Conservation (phyloP, 495 filamentous ascomycete genomes). For the Penicillium malachiteum region DNA sequence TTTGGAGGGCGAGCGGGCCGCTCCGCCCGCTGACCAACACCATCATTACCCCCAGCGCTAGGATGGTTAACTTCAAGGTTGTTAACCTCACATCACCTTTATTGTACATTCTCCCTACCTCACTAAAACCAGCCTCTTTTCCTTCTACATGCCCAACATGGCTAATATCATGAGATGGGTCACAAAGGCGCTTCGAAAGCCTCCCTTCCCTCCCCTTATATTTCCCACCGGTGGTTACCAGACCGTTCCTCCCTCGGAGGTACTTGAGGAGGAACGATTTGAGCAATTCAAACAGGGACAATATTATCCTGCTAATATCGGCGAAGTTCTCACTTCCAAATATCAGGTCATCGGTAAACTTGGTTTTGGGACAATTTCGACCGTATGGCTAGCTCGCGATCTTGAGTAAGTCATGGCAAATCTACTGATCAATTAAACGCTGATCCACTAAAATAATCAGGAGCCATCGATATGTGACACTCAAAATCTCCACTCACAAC, state of each 20-base stretch:
- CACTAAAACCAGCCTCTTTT: not conserved
- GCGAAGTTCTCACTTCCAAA: slow-evolving; percentile 45
- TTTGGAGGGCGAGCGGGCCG: too few species aligned
- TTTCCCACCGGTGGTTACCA: slow-evolving; percentile 25
- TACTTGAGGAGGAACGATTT: slow-evolving; percentile 49
- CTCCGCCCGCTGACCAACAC: too few species aligned
- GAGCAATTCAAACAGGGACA: slow-evolving; percentile 39
- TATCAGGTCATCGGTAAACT: slow-evolving; percentile 59
- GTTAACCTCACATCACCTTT: too few species aligned
- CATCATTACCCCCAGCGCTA: too few species aligned
- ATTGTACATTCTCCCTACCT: not conserved
- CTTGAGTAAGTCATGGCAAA: slow-evolving; percentile 37
- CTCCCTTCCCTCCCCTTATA: slow-evolving; percentile 16
- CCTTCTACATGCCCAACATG: not conserved
- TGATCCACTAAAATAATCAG: slow-evolving; percentile 27
- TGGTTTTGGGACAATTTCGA: slow-evolving; percentile 53
- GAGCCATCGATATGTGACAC: slow-evolving; percentile 38
- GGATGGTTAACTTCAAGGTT: too few species aligned
- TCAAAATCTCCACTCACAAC: slow-evolving; percentile 40
- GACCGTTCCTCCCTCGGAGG: slow-evolving; percentile 16
- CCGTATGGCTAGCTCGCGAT: slow-evolving; percentile 56
- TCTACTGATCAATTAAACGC: not conserved
- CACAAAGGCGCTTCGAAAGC: slow-evolving; percentile 8
- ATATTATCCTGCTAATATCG: slow-evolving; percentile 54
- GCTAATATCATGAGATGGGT: slow-evolving; percentile 3